Evolutionary conservation across 805 yeast genomes (phyloP).

Genomic region (Kodamaea hsintzibuensis): DNA sequence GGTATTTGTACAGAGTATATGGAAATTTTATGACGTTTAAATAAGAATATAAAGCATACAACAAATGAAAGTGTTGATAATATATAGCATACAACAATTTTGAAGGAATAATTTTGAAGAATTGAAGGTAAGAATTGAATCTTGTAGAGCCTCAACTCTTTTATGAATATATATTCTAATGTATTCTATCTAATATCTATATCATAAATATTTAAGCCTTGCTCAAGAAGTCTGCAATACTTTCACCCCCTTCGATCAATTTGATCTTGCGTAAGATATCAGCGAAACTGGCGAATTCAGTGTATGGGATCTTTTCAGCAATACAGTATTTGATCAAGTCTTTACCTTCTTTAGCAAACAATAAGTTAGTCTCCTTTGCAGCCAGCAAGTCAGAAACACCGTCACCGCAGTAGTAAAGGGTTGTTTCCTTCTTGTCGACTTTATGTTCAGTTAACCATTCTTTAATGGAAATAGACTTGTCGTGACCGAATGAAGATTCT

Average conservation of each 20-base stretch:
- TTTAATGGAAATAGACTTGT: constrained; percentile 80
- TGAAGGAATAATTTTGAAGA: no score
- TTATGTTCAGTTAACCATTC: constrained; percentile 38
- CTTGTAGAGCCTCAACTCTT: no score
- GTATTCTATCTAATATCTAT: no score
- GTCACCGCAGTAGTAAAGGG: constrained; percentile 91
- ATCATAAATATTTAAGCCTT: no score
- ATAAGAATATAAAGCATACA: no score
- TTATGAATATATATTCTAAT: no score
- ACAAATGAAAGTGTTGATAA: no score
- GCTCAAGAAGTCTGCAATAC: constrained; percentile 11
- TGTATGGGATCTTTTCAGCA: constrained; percentile 77
- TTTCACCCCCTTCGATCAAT: constrained; percentile 38
- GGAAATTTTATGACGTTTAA: no score
- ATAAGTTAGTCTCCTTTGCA: constrained; percentile 88
- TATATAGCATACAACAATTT: no score
- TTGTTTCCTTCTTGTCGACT: constrained; percentile 22
- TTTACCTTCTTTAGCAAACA: constrained; percentile 91
- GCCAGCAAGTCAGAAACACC: constrained; percentile 96
- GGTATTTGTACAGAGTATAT: no score
- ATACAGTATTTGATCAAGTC: constrained; percentile 86
- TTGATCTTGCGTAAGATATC: constrained; percentile 70
- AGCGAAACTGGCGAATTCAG: constrained; percentile 73
- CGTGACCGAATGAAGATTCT: constrained; percentile 89
- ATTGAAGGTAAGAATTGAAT: no score